A percentile compares a stretch with the other conserved stretches of the same genome.
Conservation (phyloP, 1,139 yeast species). For the Nakaseomyces bracarensis region DNA sequence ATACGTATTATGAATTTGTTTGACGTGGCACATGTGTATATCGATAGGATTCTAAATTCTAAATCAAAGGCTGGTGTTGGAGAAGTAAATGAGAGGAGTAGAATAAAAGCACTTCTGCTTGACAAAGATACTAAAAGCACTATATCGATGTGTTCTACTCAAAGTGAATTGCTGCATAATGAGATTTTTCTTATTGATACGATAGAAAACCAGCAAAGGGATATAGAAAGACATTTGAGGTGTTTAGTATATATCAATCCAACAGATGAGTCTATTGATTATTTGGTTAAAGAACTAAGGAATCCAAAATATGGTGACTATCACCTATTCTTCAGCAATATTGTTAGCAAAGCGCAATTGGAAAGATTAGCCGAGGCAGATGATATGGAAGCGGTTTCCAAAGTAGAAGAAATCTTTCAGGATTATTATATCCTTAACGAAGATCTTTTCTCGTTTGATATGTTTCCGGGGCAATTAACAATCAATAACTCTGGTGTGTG, state of each 20-base stretch:
- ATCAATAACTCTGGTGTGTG: constrained; percentile 31
- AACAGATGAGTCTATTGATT: constrained; percentile 51
- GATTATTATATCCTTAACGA: constrained; percentile 71
- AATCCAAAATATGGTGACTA: constrained; percentile 75
- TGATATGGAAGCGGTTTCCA: constrained; percentile 68
- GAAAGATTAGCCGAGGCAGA: constrained; percentile 89
- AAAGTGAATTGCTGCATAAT: constrained; percentile 69
- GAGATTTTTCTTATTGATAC: constrained; percentile 78
- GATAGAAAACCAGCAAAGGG: constrained; percentile 53
- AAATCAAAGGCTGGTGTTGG: constrained; percentile 16
- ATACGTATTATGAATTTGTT: constrained; percentile 54
- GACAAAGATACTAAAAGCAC: constrained; percentile 76
- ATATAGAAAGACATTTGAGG: constrained; percentile 72
- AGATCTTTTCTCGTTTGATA: constrained; percentile 50
- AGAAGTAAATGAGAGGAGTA: constrained; percentile 33
- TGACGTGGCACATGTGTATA: constrained; percentile 43
- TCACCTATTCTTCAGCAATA: constrained; percentile 68
- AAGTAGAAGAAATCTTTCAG: constrained; percentile 74
- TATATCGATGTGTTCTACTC: constrained; percentile 80
- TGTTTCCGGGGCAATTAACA: constrained; percentile 19
- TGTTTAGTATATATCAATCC: constrained; percentile 81
- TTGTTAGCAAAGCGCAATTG: constrained; percentile 62
- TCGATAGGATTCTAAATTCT: constrained; percentile 40
- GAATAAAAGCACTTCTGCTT: constrained; percentile 66
- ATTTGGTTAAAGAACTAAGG: constrained; percentile 55